Evolutionary conservation across 148 eudicot genomes (phyloP), one percentile per base, ranked within the genome.

Genomic region (Nepenthes mirabilis): DNA sequence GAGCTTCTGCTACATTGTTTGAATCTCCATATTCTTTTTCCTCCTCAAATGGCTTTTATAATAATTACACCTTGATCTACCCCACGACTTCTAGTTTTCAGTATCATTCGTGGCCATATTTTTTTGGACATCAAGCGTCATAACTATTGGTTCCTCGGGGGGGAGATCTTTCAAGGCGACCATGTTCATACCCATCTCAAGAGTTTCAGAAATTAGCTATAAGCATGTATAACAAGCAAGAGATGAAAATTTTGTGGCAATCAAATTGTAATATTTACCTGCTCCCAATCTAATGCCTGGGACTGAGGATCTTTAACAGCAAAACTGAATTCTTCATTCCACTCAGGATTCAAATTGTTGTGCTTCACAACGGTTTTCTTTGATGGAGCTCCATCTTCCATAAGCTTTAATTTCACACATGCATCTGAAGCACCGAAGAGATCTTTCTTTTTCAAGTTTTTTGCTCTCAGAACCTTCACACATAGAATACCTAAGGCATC

Each of bases 281-380:
- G 89, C 65, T 90, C 97, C 91, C 95, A 90, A 66, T 90, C 78
- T 56, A 87, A 47, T n/a, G 64, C 73, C 72, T 90, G 97, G 5
- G 91, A 71, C 65, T 79, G 77, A 37, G 89, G 97, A 77, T 84
- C 89, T 76, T 82, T 82, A 49, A 90, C 86, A 58, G 77, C 73
- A 70, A 90, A 2, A 37, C 79, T 80, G 63, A 82, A 87, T 32
- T 87, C 95, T 71, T 90, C 91, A 59, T 90, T 87, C 97, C 97
- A 90, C 66, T 90, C 95, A 37, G 97, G 97, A 59, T 90, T 90
- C 68, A 90, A 75, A 70, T 80, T 90, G 78, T 79, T 87, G 70
- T 80, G 89, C 78, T 84, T 90, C 70, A 90, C 95, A 0, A 76
- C 57, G 34, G 97, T 90, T 65, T 90, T 90, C 83, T 87, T 87